phyloP scores from a whole-genome alignment of 1,139 yeast species.

The Hanseniaspora uvarum region DNA sequence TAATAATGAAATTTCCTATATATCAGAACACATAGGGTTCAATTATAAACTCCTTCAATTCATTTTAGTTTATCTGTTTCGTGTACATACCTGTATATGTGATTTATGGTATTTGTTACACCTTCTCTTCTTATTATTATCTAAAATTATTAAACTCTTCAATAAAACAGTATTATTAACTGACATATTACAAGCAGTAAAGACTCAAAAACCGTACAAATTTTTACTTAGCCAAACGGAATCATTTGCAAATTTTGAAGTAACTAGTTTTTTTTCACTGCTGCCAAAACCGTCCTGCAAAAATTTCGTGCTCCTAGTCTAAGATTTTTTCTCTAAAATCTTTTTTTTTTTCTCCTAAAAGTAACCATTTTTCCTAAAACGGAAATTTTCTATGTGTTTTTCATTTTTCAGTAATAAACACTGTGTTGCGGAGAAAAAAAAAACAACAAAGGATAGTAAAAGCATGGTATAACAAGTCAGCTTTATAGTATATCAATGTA shows the following conservation, averaged over 20 bases:
- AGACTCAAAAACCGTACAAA: neutral
- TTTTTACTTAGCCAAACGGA: neutral
- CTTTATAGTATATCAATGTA: too few species aligned
- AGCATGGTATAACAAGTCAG: too few species aligned
- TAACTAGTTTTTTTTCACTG: neutral
- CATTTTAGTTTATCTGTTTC: neutral
- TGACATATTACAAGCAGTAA: too few species aligned
- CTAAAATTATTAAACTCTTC: neutral
- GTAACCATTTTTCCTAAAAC: neutral
- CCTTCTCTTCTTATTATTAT: neutral
- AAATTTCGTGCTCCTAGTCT: neutral
- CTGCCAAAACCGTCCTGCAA: neutral
- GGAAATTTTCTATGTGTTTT: neutral
- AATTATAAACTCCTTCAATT: neutral
- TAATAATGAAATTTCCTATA: neutral
- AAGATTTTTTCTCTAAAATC: neutral
- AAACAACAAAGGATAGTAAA: too few species aligned
- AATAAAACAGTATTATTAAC: neutral
- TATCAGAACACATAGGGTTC: neutral
- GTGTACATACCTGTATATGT: conserved; percentile 15
- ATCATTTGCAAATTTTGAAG: too few species aligned
- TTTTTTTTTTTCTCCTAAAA: neutral
- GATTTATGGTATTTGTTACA: conserved; percentile 15
- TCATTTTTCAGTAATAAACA: neutral
- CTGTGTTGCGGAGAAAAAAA: neutral